phyloP scores from a whole-genome alignment of 202 grass and related monocot genomes.

The Digitaria exilis region DNA sequence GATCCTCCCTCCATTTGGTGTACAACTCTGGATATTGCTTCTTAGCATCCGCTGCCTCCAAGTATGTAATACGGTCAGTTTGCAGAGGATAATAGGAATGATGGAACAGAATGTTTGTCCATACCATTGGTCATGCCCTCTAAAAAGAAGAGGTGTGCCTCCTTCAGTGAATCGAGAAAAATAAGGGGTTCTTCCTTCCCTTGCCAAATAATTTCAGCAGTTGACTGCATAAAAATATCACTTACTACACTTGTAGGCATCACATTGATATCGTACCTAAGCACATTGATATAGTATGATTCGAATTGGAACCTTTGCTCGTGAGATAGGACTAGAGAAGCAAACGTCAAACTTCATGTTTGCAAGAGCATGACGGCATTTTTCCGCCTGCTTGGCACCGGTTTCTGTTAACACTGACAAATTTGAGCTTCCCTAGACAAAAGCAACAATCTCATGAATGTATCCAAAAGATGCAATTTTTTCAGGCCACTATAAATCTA shows the following conservation, averaged over 20 bases:
- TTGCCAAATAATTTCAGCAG: constrained; percentile 65
- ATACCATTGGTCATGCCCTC: constrained; percentile 94
- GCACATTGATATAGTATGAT: not conserved
- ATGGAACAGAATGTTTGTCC: not conserved
- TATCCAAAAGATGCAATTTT: not conserved
- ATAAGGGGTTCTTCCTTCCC: constrained; percentile 68
- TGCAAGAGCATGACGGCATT: constrained; percentile 62
- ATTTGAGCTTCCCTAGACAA: constrained; percentile 80
- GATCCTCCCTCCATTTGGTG: constrained; percentile 76
- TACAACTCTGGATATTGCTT: constrained; percentile 77
- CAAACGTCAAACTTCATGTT: constrained; percentile 65
- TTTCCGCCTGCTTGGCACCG: constrained; percentile 68
- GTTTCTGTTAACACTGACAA: constrained; percentile 73
- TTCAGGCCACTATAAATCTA: not conserved
- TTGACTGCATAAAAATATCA: constrained; percentile 54
- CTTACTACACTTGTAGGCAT: not conserved
- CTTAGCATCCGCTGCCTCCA: constrained; percentile 90
- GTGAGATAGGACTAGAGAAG: constrained; percentile 84
- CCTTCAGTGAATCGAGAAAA: constrained; percentile 81
- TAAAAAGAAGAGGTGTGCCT: constrained; percentile 82
- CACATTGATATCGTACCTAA: not conserved
- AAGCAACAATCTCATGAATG: constrained; percentile 30
- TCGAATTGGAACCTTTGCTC: constrained; percentile 68
- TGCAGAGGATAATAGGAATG: not conserved
- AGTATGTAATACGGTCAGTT: constrained; percentile 40